Percentiles rank a stretch among this genome's conserved stretches.
Evolutionary conservation across 2,329 filamentous ascomycete genomes (phyloP).

Genomic region (Gliomastix tumulicola): DNA sequence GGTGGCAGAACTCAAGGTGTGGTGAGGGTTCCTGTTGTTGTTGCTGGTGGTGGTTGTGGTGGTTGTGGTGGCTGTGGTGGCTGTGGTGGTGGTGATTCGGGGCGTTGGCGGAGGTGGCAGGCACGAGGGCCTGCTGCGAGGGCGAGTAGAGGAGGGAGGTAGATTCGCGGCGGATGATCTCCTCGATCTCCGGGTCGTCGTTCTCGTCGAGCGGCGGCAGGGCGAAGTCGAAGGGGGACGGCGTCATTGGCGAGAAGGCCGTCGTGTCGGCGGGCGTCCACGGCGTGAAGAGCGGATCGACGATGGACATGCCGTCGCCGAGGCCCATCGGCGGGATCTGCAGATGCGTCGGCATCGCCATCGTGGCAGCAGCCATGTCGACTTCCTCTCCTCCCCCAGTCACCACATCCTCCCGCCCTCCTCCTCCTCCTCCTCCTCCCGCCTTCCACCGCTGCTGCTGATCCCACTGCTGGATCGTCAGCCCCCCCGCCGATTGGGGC

Average conservation of each 20-base stretch:
- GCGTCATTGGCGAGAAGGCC: constrained; percentile 19
- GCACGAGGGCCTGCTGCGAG: constrained; percentile 4
- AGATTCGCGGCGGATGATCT: constrained; percentile 13
- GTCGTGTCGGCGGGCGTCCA: constrained; percentile 6
- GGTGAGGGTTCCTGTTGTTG: constrained; percentile 11
- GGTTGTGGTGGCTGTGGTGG: too few relatives aligned
- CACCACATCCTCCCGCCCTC: not conserved
- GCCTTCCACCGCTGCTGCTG: constrained; percentile 2
- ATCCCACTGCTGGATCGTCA: constrained; percentile 4
- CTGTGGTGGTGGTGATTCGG: constrained; percentile 11
- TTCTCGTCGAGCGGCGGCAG: constrained; percentile 16
- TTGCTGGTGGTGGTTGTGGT: constrained; percentile 6
- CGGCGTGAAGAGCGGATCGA: not conserved
- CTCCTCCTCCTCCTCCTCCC: not conserved
- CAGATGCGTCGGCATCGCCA: not conserved
- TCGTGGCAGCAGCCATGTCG: not conserved
- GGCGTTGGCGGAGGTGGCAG: constrained; percentile 14
- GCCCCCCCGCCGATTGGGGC: not conserved
- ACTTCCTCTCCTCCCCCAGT: not conserved
- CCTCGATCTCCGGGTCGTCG: constrained; percentile 17
- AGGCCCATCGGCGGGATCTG: not conserved
- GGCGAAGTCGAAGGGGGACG: constrained; percentile 23
- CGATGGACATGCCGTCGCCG: not conserved
- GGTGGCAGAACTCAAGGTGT: constrained; percentile 42
- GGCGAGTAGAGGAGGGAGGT: too few relatives aligned